Evolutionary conservation across 2,329 filamentous ascomycete species (phyloP), one percentile per base, ranked within the genome.

Genomic region (Cercospora janseana): DNA sequence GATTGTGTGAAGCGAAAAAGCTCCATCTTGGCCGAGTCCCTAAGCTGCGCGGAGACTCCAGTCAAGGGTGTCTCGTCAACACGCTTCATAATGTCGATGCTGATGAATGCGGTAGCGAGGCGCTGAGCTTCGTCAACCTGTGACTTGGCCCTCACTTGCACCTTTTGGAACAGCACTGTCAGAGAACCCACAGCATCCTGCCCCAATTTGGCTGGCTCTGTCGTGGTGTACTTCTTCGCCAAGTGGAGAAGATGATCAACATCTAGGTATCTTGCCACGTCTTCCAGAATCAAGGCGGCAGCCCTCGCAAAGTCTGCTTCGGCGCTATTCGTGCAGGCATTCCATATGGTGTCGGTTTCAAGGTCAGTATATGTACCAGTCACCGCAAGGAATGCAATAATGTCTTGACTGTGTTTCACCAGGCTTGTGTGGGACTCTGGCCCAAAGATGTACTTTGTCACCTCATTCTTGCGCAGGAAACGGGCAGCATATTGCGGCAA

Each of bases 371-470:
- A 95, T 10, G 82, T 85, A 46, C 78, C 77, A 0, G 88, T 93
- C 10, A 93, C 86, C 16, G 89, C 80, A 44, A 97, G 75, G 63
- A 97, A 97, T 1, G 88, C 88, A 40, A 96, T 76, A 46, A 97
- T 87, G 56, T 95, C 95, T 31, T 79, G 78, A 62, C 88, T 88
- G 59, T 90, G 83, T 27, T 79, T 77, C 15, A 94, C 93, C 46
- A 97, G 82, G 64, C 95, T 90, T 1, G 91, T 89, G 63, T 97
- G 93, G 24, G 92, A 96, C 49, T 90, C 90, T 10, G 92, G 83
- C 2, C 92, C 88, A 44, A 96, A 80, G 37, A 98, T 83, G 68
- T 96, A 97, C 52, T 90, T 82, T 18, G 95, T 80, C 20, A 97
- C 74, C 46, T 83, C 82, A 29, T 86, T 85, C 5, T 77, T 72